phyloP scores from a whole-genome alignment of 1,284 basidiomycete genomes.

The Ceratobasidium sp. region DNA sequence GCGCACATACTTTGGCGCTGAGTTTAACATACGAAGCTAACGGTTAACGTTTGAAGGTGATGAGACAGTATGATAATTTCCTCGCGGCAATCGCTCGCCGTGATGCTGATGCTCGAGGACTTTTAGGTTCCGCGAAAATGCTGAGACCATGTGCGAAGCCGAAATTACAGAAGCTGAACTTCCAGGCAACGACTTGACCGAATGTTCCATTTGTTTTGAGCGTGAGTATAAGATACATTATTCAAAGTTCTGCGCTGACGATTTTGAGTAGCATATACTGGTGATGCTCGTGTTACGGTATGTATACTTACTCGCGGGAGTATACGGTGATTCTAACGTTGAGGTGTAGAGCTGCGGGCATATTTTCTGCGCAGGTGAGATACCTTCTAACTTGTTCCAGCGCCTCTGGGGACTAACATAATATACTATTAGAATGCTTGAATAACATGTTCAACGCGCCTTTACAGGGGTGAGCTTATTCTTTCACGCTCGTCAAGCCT shows the following conservation, averaged over 20 bases:
- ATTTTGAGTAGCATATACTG: slow-evolving; percentile 61
- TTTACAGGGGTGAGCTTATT: slow-evolving; percentile 19
- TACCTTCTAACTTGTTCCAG: background rate
- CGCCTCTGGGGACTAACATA: background rate
- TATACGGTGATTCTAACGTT: background rate
- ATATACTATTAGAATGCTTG: slow-evolving; percentile 63
- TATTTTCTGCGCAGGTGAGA: slow-evolving; percentile 63
- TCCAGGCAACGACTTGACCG: slow-evolving; percentile 46
- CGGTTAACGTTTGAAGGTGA: slow-evolving; percentile 66
- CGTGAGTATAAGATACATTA: slow-evolving; percentile 44
- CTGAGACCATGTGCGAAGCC: slow-evolving; percentile 64
- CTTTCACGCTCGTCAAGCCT: background rate
- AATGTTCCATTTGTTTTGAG: slow-evolving; percentile 49
- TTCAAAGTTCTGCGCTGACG: slow-evolving; percentile 27
- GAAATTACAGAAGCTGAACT: slow-evolving; percentile 47
- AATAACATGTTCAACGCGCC: slow-evolving; percentile 65
- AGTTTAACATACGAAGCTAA: slow-evolving; percentile 48
- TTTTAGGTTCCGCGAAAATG: slow-evolving; percentile 65
- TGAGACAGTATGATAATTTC: slow-evolving; percentile 59
- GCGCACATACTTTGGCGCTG: slow-evolving; percentile 61
- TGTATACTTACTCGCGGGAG: background rate
- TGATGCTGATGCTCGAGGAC: slow-evolving; percentile 61
- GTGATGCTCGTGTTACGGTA: slow-evolving; percentile 66
- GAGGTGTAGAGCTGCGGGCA: slow-evolving; percentile 63
- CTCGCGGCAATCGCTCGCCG: slow-evolving; percentile 59